Evolutionary conservation across 2,329 filamentous ascomycete species (phyloP), one percentile per base, ranked within the genome.

Genomic region (Ophiobolus disseminans): DNA sequence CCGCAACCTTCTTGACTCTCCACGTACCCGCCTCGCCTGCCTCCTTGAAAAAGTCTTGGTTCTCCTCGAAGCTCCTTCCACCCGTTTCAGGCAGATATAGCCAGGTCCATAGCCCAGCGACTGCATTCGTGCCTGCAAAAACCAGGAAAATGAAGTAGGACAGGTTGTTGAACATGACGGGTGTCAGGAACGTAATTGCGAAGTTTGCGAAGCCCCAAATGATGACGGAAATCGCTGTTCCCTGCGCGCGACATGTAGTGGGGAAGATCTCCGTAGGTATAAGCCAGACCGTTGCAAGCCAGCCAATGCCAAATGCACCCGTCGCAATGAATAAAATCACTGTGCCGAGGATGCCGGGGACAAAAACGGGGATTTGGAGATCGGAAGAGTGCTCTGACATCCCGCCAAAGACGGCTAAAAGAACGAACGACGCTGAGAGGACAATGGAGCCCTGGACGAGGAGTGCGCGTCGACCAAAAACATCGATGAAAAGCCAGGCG

Each of bases 171-270:
- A 85, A 85, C 55, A 82, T 74, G 56, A 84, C 78, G 0, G 82
- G 82, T 1, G 82, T 84, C 8, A 83, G 63, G 5, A 85, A 75
- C 0, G 82, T 85, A 41, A 85, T 76, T 10, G 77, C 72, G 57
- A 85, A 85, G 62, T 86, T 85, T 32, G 81, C 78, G 1, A 84
- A 50, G 1, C 82, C 82, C 82, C 82, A 84, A 16, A 82, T 67
- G 25, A 80, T 78, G 40, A 84, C 82, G 11, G 75, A 78, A 22
- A 82, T 75, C 23, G 81, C 80, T 3, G 80, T 80, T 0, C 80
- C 82, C 60, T 83, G 78, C 1, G 81, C 81, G 11, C 82, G 75
- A 0, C 80, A 79, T 1, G 78, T 78, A 3, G 78, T 82, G 0
- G 82, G 80, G 54, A 77, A 84, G 46, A 84, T 83, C 55, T 85